Conservation (phyloP, 106 monocot genomes). For the Chionographis japonica region DNA sequence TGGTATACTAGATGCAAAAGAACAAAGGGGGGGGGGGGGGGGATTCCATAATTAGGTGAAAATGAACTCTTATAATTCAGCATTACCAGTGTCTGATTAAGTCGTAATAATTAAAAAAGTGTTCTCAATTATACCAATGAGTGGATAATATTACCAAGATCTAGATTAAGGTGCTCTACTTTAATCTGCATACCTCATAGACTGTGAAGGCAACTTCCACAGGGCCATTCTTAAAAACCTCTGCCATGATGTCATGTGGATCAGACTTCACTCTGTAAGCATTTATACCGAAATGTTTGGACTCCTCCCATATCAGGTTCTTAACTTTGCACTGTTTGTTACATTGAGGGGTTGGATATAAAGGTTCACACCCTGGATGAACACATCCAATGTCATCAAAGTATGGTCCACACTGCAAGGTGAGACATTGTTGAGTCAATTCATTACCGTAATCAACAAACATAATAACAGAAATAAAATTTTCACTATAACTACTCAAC, state of each 20-base stretch:
- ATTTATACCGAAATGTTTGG: slow-evolving; percentile 73
- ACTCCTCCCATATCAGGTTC: slow-evolving; percentile 65
- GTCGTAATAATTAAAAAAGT: no score
- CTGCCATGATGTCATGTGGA: slow-evolving; percentile 84
- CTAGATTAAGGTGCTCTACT: no score
- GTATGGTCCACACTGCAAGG: slow-evolving; percentile 94
- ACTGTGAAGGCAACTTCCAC: slow-evolving; percentile 95
- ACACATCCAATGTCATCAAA: slow-evolving; percentile 80
- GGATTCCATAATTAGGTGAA: no score
- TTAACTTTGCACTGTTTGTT: slow-evolving; percentile 64
- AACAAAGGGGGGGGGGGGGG: no score
- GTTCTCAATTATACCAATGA: no score
- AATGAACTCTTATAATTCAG: no score
- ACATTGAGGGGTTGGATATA: slow-evolving; percentile 79
- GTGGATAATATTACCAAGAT: no score
- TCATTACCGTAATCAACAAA: background rate
- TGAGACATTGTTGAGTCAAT: background rate
- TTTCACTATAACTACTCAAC: background rate
- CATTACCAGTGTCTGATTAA: no score
- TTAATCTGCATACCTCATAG: slow-evolving; percentile 61
- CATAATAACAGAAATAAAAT: background rate
- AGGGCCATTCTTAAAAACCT: slow-evolving; percentile 86
- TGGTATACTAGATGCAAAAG: background rate
- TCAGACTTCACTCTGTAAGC: slow-evolving; percentile 71
- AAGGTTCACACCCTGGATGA: slow-evolving; percentile 93